Base-by-base conservation (phyloP, 345 rosid genomes). In the Chamaenerion angustifolium region DNA sequence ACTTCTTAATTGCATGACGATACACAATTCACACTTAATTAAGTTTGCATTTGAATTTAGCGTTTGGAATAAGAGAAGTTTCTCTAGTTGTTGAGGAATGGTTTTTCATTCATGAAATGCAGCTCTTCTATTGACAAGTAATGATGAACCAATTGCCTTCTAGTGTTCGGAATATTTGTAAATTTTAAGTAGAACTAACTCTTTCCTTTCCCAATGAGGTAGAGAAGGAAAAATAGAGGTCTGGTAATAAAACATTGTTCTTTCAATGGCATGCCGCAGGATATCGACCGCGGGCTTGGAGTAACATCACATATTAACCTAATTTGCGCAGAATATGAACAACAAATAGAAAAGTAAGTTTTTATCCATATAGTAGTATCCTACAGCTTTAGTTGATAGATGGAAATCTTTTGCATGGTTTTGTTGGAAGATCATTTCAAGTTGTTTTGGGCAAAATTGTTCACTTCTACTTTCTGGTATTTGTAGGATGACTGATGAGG, bases 321-420 rank as follows among this genome's bases (percentile, higher is more conserved):
- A 64, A 74, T 82, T 31, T 70, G 83, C 56, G 58, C 83, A 21
- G 78, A 72, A 52, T 82, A 84, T 54, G 96, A 87, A 59, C 71
- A 69, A 18, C 96, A 85, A 67, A 72, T 87, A 66, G 75, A 80
- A 79, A 77, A 68, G 98, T 92, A 68, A 82, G 89, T 60, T 19
- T 35, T n/a, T 44, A 25, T 15, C 17, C 45, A 37, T n/a, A 51
- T 6, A 17, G 16, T 13, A 59, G 40, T 21, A 23, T 13, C 10
- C 25, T 47, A 27, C 25, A 13, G 21, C 25, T 21, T 21, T 21
- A 21, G 25, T 21, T 21, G 25, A 47, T 9, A 8, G 50, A 47
- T 19, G 25, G 6, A 31, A 31, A 31, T n/a, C 27, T 23, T 23
- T 23, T 23, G 27, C 27, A 23, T 23, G 27, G 27, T 23, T 23